These are phyloP conservation scores for Plasmopara muralis DNA, from an alignment of 352 stramenopile species.

Conservation along the genomic window DNA sequence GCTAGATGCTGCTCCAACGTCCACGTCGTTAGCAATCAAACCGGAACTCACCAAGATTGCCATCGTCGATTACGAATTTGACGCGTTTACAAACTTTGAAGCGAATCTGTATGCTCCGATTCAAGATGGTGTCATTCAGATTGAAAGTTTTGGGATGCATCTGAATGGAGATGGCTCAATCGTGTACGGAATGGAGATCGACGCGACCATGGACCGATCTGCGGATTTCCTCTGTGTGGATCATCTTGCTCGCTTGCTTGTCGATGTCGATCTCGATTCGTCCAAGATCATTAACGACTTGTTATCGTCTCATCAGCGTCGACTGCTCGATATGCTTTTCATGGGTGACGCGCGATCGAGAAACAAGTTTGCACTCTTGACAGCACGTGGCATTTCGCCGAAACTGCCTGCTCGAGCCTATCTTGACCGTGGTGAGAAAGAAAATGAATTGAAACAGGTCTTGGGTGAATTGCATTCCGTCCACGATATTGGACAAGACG, in stretches of 20 bases:
- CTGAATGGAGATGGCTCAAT: slow-evolving; percentile 74
- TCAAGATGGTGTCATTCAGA: slow-evolving; percentile 92
- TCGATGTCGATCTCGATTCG: slow-evolving; percentile 94
- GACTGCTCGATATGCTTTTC: slow-evolving; percentile 93
- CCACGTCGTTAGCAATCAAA: slow-evolving; percentile 67
- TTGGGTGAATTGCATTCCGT: slow-evolving; percentile 92
- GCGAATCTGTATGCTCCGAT: slow-evolving; percentile 94
- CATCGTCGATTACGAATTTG: slow-evolving; percentile 97
- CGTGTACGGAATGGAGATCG: slow-evolving; percentile 88
- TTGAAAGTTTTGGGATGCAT: slow-evolving; percentile 95
- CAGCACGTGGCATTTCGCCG: slow-evolving; percentile 93
- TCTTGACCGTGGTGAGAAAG: slow-evolving; percentile 94
- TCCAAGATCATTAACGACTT: slow-evolving; percentile 95
- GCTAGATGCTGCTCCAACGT: slow-evolving; percentile 81
- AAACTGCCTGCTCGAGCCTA: slow-evolving; percentile 94
- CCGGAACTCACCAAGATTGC: slow-evolving; percentile 94
- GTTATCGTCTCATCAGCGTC: slow-evolving; percentile 91
- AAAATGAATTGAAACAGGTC: slow-evolving; percentile 96
- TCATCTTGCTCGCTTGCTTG: slow-evolving; percentile 92
- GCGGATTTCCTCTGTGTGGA: slow-evolving; percentile 96
- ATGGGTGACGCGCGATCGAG: slow-evolving; percentile 90
- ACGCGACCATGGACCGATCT: slow-evolving; percentile 95
- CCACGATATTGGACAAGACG: slow-evolving; percentile 94
- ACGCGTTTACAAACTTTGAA: slow-evolving; percentile 97
- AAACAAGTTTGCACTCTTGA: slow-evolving; percentile 97